Evolutionary conservation across 129 eudicot species (phyloP).

Genomic region (Centella asiatica): DNA sequence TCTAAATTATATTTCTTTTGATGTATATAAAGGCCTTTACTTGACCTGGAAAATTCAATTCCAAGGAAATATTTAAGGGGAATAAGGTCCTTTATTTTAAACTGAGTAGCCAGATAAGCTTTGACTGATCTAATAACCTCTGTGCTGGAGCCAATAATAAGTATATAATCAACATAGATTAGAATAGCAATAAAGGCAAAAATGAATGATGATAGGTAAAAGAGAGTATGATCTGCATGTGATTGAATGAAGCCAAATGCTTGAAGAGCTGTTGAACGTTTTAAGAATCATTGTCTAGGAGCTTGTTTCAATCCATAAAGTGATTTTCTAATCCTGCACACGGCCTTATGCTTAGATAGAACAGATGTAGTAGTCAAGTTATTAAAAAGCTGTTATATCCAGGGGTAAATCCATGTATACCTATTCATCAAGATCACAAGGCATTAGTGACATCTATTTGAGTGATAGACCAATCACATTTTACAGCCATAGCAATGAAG

Average conservation of each 20-base stretch:
- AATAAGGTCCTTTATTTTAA: not conserved
- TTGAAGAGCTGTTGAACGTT: not conserved
- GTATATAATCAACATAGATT: conserved; percentile 11
- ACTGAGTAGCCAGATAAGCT: not conserved
- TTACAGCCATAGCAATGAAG: not conserved
- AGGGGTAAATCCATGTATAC: not conserved
- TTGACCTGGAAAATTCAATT: not conserved
- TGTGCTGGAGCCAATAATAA: not conserved
- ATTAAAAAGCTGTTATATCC: not conserved
- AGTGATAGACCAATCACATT: not conserved
- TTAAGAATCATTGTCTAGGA: not conserved
- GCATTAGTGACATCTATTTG: conserved; percentile 5
- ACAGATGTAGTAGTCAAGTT: too few species aligned
- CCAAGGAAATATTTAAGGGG: not conserved
- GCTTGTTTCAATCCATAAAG: conserved; percentile 5
- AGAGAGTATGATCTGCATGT: not conserved
- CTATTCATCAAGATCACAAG: conserved; percentile 1
- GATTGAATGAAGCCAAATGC: not conserved
- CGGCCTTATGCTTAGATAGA: not conserved
- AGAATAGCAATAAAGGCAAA: not conserved
- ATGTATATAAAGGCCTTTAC: not conserved
- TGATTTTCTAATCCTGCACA: not conserved
- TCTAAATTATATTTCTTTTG: too few species aligned
- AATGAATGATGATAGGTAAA: not conserved
- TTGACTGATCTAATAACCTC: not conserved